A percentile compares a stretch with the other conserved stretches of the same genome.
These are phyloP conservation scores for Metschnikowia bowlesiae DNA, from an alignment of 805 yeast species.

Conservation along the genomic window DNA sequence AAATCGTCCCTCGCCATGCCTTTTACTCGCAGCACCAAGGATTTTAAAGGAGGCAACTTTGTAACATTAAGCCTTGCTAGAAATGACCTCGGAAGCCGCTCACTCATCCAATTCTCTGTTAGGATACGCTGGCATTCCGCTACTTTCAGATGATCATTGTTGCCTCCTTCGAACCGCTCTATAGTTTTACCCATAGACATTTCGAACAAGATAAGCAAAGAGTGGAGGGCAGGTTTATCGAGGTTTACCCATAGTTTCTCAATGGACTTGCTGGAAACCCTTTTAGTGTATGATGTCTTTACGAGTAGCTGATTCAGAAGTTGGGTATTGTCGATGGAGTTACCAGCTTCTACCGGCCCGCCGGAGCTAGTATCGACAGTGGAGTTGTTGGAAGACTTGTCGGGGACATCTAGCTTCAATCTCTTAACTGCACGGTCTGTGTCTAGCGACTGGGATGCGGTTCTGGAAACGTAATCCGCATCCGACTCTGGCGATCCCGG, in stretches of 20 bases:
- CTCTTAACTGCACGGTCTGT: conserved; percentile 8
- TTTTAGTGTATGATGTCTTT: conserved; percentile 7
- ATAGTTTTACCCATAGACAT: conserved; percentile 10
- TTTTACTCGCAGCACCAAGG: conserved; percentile 12
- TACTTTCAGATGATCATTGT: conserved; percentile 6
- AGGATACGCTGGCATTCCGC: conserved; percentile 16
- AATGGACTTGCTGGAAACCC: conserved; percentile 11
- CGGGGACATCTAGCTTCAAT: background rate
- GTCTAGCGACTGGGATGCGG: background rate
- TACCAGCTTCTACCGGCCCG: background rate
- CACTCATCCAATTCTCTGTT: conserved; percentile 16
- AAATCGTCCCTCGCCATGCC: conserved; percentile 8
- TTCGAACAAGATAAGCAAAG: conserved; percentile 11
- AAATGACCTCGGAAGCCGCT: conserved; percentile 11
- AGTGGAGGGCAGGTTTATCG: conserved; percentile 8
- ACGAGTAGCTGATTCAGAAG: background rate
- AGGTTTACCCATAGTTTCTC: conserved; percentile 16
- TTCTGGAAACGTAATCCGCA: background rate
- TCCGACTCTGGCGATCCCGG: conserved; percentile 8
- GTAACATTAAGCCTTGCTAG: conserved; percentile 15
- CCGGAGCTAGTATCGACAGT: background rate
- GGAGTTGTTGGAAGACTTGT: background rate
- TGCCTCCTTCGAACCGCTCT: conserved; percentile 10
- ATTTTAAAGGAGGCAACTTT: conserved; percentile 15
- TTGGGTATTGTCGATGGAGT: background rate